Evolutionary conservation across 805 yeast genomes (phyloP).

Genomic region (Hanseniaspora nectarophila): DNA sequence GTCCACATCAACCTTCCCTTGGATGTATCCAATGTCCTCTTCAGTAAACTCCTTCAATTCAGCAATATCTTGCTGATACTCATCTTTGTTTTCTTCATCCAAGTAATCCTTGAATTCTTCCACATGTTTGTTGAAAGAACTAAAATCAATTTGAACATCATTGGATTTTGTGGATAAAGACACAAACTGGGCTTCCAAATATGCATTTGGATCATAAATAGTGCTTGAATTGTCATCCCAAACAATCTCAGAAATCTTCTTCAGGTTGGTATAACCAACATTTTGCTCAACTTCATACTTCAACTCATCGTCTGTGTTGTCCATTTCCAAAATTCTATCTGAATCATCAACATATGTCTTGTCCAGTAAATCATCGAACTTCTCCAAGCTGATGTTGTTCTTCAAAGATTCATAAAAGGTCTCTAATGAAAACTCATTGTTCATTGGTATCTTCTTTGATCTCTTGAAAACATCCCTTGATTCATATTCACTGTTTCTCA

Average conservation of each 20-base stretch:
- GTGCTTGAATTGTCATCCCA: slow-evolving; percentile 1
- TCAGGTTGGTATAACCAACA: background rate
- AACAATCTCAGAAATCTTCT: slow-evolving; percentile 9
- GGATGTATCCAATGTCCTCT: background rate
- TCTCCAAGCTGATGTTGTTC: background rate
- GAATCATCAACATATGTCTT: background rate
- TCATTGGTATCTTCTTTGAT: background rate
- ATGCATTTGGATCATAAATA: background rate
- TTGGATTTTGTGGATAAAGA: background rate
- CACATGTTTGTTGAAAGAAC: background rate
- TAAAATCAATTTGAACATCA: background rate
- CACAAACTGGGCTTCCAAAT: background rate
- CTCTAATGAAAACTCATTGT: background rate
- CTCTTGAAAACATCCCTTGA: background rate
- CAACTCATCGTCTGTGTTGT: background rate
- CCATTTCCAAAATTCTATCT: background rate
- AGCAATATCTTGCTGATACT: background rate
- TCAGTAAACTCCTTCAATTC: background rate
- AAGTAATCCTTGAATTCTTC: background rate
- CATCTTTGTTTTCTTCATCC: background rate
- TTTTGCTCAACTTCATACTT: background rate
- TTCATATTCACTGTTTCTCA: background rate
- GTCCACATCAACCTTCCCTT: background rate
- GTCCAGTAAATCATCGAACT: background rate
- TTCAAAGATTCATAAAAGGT: slow-evolving; percentile 8